These are phyloP conservation scores for Xenosphaeropsis pyriputrescens DNA, from an alignment of 2,329 filamentous ascomycete species.

Conservation along the genomic window DNA sequence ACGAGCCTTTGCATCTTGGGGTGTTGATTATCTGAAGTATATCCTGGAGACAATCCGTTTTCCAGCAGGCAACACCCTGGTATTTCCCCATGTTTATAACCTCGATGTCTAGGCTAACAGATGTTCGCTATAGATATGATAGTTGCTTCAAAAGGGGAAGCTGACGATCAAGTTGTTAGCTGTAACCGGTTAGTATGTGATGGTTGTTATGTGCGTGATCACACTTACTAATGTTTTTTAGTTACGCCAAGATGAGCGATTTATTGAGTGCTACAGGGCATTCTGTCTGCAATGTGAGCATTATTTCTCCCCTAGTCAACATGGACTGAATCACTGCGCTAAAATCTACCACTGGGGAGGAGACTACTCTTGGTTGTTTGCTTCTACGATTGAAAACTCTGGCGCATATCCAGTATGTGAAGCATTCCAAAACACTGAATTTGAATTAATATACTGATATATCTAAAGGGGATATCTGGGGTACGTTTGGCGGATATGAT, in stretches of 20 bases:
- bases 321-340: too few species aligned
- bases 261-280: constrained; percentile 12
- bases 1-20: constrained; percentile 29
- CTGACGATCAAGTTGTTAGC: constrained; percentile 16
- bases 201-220: constrained; percentile 13
- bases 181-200: constrained; percentile 3
- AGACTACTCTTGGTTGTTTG: constrained; percentile 20
- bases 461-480: constrained; percentile 14
- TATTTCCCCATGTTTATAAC: constrained; percentile 37
- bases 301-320: too few species aligned
- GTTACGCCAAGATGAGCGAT: constrained; percentile 15
- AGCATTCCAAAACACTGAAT: too few species aligned
- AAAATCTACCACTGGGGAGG: constrained; percentile 22
- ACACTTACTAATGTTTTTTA: constrained; percentile 23
- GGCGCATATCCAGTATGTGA: constrained; percentile 10
- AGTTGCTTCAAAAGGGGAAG: constrained; percentile 37
- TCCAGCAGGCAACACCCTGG: too few species aligned
- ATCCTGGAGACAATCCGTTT: too few species aligned
- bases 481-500: constrained; percentile 21
- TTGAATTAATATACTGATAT: too few species aligned
- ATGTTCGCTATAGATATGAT: too few species aligned
- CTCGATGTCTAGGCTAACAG: too few species aligned
- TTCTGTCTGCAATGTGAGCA: constrained; percentile 15
- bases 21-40: constrained; percentile 31
- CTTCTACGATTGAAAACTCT: constrained; percentile 14